Evolutionary conservation across 176 grass and related monocot genomes (phyloP).

Genomic region (Coix lacrymajobi): DNA sequence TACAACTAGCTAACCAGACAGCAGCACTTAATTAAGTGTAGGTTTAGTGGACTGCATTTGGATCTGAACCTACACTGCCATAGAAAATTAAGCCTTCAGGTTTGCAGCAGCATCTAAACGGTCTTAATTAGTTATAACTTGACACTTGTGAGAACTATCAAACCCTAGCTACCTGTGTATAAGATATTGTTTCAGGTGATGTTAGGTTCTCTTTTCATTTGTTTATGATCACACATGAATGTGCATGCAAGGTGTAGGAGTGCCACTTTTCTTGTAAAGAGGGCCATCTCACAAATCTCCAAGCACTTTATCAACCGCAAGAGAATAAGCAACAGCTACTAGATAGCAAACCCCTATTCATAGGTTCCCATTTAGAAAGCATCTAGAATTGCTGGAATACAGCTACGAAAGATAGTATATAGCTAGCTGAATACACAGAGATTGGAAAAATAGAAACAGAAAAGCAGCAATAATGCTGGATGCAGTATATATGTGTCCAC

Average conservation of each 20-base stretch:
- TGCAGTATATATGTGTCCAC: background rate
- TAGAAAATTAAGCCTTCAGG: background rate
- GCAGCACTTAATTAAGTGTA: background rate
- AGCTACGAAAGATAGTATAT: background rate
- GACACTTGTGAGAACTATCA: background rate
- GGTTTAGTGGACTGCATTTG: background rate
- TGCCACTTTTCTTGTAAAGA: constrained; percentile 46
- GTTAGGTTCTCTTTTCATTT: constrained; percentile 32
- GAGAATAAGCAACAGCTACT: constrained; percentile 15
- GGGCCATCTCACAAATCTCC: constrained; percentile 41
- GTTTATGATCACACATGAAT: constrained; percentile 33
- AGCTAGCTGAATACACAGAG: background rate
- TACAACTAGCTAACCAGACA: background rate
- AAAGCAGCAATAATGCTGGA: background rate
- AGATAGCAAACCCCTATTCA: constrained; percentile 1
- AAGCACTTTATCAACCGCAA: constrained; percentile 33
- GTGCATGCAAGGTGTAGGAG: constrained; percentile 19
- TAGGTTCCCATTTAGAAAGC: constrained; percentile 21
- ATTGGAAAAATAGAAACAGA: no score
- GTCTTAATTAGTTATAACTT: constrained; percentile 13
- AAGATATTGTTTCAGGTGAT: constrained; percentile 38
- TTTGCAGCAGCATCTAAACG: constrained; percentile 11
- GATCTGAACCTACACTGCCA: background rate
- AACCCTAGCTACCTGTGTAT: constrained; percentile 3
- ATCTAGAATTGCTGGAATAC: background rate